Base-by-base conservation (phyloP, 2,329 filamentous ascomycete genomes). In the Paracorniculantispora psalliotae region DNA sequence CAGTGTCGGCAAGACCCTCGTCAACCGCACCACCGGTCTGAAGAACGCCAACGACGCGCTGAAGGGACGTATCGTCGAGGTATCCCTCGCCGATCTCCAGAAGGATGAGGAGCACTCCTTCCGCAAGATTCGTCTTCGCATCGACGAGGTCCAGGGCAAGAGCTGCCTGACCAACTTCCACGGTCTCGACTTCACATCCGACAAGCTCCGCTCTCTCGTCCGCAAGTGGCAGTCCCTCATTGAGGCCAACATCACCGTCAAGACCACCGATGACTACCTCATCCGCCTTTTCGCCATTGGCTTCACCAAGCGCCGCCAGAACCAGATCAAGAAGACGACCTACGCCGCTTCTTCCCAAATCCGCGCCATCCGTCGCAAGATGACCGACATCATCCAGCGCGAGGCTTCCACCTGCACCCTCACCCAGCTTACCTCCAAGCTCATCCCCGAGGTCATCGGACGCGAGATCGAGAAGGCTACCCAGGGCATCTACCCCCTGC, bases 81-180 rank as follows among this genome's bases (percentile, higher is more conserved):
- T 97, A 69, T 97, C 93, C 67, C 89, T 99, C 74, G 94, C 94
- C 76, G 94, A 99, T 80, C 88, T 99, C 67, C 94, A 99, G 84
- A 97, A 97, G 83, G 94, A 99, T 77, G 94, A 99, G 85, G 94
- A 97, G 82, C 94, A 99, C 81, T 87, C 94, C 63, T 99, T 97
- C 90, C 93, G 94, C 83, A 99, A 99, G 87, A 85, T 99, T 78
- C 96, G 96, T 86, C 92, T 99, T 76, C 88, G 94, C 68, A 91
- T 97, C 72, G 94, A 99, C 75, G 94, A 99, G 83, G 88, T 99
- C 66, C 94, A 99, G 84, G 94, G 94, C 85, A 97, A 97, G 88
- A 97, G 96, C 89, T 97, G 94, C 84, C 83, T 99, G 80, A 97
- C 94, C 85, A 97, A 97, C 88, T 99, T 99, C 90, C 92, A 99